Conservation (phyloP, 1,139 yeast species). For the Saccharomyces hybrid region DNA sequence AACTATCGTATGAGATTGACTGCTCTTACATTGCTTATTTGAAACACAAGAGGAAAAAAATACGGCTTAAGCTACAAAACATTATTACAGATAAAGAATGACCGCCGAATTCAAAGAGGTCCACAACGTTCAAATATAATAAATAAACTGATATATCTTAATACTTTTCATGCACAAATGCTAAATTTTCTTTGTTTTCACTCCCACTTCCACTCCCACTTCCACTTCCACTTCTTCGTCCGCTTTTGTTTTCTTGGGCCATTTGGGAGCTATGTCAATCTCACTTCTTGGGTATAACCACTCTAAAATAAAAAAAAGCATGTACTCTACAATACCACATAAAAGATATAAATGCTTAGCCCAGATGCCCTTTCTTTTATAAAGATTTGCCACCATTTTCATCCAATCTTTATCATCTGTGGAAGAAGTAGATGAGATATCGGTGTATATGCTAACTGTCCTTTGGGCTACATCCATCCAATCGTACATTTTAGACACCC, state of each 20-base stretch:
- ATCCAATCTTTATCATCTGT: conserved; percentile 42
- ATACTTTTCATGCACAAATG: not conserved
- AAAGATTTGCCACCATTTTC: conserved; percentile 50
- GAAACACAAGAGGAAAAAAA: not conserved
- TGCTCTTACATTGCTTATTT: not conserved
- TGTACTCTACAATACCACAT: conserved; percentile 71
- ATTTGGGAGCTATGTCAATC: conserved; percentile 67
- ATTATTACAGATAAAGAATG: not conserved
- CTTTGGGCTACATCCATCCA: conserved; percentile 87
- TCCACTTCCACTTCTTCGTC: not conserved
- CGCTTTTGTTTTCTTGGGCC: conserved; percentile 44
- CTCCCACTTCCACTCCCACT: not conserved
- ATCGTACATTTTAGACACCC: conserved; percentile 76
- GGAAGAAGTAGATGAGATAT: conserved; percentile 32
- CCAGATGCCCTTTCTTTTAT: conserved; percentile 63
- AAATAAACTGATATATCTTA: not conserved
- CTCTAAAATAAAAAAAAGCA: conserved; percentile 56
- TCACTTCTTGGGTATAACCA: conserved; percentile 58
- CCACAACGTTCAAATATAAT: not conserved
- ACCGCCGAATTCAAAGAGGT: not conserved
- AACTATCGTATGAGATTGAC: not conserved
- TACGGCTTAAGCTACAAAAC: not conserved
- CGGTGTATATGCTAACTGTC: conserved; percentile 74
- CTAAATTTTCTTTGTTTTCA: not conserved
- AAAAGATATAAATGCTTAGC: conserved; percentile 78